Percentiles rank a stretch among this genome's conserved stretches.
Evolutionary conservation across 2,329 filamentous ascomycete species (phyloP).

Genomic region (Xylariales sp.): DNA sequence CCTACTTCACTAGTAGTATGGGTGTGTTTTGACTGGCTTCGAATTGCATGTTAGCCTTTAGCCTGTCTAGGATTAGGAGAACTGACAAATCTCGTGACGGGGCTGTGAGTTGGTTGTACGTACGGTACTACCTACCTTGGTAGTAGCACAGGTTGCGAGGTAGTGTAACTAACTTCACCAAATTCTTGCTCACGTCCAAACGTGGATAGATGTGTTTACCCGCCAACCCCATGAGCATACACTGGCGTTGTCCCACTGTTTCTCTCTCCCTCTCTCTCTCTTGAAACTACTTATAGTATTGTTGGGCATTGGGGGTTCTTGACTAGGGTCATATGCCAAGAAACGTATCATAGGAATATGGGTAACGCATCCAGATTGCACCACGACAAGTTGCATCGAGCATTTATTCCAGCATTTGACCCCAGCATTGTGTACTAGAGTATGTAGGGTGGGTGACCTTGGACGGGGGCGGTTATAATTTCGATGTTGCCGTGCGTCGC

Average conservation of each 20-base stretch:
- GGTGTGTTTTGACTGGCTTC: conserved; percentile 13
- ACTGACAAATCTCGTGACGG: conserved; percentile 33
- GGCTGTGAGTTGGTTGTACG: conserved; percentile 3
- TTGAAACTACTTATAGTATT: conserved; percentile 3
- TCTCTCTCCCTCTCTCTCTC: background rate
- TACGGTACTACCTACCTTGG: too few species aligned
- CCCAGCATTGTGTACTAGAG: too few species aligned
- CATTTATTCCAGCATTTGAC: background rate
- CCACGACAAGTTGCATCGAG: conserved; percentile 3
- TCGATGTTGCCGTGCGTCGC: conserved; percentile 3
- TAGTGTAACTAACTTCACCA: background rate
- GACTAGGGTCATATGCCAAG: conserved; percentile 12
- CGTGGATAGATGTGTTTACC: conserved; percentile 15
- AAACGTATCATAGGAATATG: background rate
- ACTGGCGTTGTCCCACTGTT: background rate
- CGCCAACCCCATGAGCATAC: conserved; percentile 23
- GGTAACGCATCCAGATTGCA: background rate
- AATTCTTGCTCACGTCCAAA: conserved; percentile 2
- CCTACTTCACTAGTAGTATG: conserved; percentile 1
- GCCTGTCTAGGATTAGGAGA: conserved; percentile 19
- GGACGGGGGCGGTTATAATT: conserved; percentile 4
- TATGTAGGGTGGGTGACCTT: conserved; percentile 1
- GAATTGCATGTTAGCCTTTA: conserved; percentile 24
- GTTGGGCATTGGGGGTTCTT: conserved; percentile 1
- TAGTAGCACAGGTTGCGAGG: background rate